A percentile compares a stretch with the other conserved stretches of the same genome.
Conservation (phyloP, 208 protist genomes). For the Trypanosoma rangeli region DNA sequence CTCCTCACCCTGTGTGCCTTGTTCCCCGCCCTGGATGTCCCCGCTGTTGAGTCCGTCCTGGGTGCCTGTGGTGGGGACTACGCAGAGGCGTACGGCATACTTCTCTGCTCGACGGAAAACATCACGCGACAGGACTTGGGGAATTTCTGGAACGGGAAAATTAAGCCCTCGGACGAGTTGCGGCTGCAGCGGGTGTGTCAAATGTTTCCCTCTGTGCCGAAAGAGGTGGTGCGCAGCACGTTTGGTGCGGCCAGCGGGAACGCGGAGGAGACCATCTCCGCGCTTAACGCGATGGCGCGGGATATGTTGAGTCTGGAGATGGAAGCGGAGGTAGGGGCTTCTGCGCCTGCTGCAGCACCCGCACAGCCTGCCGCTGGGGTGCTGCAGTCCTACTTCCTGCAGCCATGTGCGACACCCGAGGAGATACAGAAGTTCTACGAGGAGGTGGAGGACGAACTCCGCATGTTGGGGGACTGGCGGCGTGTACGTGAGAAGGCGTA, state of each 20-base stretch:
- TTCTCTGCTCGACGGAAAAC: constrained; percentile 59
- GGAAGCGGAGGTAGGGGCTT: not conserved
- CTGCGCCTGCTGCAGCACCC: not conserved
- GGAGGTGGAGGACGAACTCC: constrained; percentile 41
- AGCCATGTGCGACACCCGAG: constrained; percentile 20
- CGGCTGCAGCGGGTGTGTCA: constrained; percentile 42
- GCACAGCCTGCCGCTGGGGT: not conserved
- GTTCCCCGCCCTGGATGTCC: constrained; percentile 55
- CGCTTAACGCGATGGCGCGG: constrained; percentile 53
- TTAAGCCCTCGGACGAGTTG: constrained; percentile 47
- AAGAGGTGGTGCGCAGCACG: constrained; percentile 47
- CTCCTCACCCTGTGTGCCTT: constrained; percentile 71
- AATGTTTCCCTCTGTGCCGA: constrained; percentile 56
- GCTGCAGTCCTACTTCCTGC: constrained; percentile 2
- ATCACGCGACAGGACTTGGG: constrained; percentile 39
- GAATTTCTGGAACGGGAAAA: constrained; percentile 32
- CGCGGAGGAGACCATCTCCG: constrained; percentile 34
- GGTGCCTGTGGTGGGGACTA: constrained; percentile 40
- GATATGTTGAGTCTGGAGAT: constrained; percentile 32
- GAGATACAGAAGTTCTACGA: constrained; percentile 38
- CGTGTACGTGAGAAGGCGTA: constrained; percentile 71
- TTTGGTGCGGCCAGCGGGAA: constrained; percentile 39
- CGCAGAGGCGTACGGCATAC: constrained; percentile 52
- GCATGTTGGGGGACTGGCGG: constrained; percentile 68
- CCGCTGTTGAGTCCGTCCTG: constrained; percentile 56